Conservation (phyloP, 768 basidiomycete genomes). For the Suillus paluster region DNA sequence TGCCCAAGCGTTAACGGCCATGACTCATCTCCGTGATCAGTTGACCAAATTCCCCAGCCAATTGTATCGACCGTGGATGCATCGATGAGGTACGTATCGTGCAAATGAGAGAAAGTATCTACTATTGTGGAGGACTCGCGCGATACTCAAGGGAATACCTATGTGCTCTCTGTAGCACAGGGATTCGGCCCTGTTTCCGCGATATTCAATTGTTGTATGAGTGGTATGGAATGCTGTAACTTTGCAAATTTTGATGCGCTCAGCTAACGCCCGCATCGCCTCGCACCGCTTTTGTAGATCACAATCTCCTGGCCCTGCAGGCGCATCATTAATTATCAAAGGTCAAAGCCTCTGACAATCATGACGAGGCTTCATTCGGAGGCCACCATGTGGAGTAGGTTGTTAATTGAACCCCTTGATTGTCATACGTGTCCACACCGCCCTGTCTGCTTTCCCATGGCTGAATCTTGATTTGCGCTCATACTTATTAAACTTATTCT, state of each 20-base stretch:
- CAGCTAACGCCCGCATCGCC: too few species aligned
- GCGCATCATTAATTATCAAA: slow-evolving; percentile 3
- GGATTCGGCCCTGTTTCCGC: neutral
- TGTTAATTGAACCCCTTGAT: neutral
- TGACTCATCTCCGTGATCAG: neutral
- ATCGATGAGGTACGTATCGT: neutral
- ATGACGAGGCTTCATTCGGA: neutral
- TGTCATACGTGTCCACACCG: neutral
- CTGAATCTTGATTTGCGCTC: neutral
- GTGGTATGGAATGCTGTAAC: neutral
- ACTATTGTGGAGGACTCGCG: neutral
- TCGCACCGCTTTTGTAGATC: neutral
- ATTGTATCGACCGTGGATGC: neutral
- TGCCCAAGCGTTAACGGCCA: neutral
- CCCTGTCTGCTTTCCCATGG: neutral
- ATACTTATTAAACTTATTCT: neutral
- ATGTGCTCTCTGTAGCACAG: neutral
- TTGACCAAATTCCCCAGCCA: neutral
- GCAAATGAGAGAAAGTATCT: neutral
- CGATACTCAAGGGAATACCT: neutral
- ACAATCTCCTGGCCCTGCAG: neutral
- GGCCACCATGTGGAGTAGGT: neutral
- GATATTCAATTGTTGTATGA: neutral
- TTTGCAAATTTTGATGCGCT: neutral
- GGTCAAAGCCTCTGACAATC: neutral